Conservation (phyloP, 768 basidiomycete genomes). For the Leccinum rimulosum region DNA sequence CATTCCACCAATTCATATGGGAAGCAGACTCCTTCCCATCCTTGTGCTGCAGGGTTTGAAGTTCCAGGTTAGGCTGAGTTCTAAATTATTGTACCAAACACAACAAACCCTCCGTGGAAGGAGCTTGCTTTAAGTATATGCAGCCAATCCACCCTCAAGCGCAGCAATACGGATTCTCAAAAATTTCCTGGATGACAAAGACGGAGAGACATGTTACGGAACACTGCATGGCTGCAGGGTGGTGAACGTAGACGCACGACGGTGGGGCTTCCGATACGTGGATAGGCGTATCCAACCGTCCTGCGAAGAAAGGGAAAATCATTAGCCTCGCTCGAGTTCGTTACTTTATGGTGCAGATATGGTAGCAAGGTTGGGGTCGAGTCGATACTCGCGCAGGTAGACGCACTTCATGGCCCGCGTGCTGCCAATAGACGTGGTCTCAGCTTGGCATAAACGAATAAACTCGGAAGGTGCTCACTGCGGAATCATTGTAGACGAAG, state of each 20-base stretch:
- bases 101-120: no score
- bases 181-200: slow-evolving; percentile 44
- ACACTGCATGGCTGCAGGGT: neutral
- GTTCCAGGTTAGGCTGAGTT: no score
- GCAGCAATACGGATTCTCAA: slow-evolving; percentile 63
- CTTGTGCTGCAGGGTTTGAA: no score
- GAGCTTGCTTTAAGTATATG: slow-evolving; percentile 15
- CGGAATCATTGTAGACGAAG: slow-evolving; percentile 55
- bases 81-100: no score
- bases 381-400: neutral
- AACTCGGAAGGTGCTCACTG: slow-evolving; percentile 29
- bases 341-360: neutral
- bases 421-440: slow-evolving; percentile 27
- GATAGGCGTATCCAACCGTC: slow-evolving; percentile 49
- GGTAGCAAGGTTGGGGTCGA: neutral
- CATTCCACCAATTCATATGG: no score
- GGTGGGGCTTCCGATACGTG: slow-evolving; percentile 56
- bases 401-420: slow-evolving; percentile 50
- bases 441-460: neutral
- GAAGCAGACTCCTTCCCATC: no score
- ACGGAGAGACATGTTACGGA: neutral
- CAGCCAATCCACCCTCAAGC: slow-evolving; percentile 61
- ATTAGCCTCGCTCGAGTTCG: neutral
- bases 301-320: slow-evolving; percentile 15
- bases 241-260: slow-evolving; percentile 36